Evolutionary conservation across 2,329 filamentous ascomycete species (phyloP).

Genomic region (Didymella arachidicola): DNA sequence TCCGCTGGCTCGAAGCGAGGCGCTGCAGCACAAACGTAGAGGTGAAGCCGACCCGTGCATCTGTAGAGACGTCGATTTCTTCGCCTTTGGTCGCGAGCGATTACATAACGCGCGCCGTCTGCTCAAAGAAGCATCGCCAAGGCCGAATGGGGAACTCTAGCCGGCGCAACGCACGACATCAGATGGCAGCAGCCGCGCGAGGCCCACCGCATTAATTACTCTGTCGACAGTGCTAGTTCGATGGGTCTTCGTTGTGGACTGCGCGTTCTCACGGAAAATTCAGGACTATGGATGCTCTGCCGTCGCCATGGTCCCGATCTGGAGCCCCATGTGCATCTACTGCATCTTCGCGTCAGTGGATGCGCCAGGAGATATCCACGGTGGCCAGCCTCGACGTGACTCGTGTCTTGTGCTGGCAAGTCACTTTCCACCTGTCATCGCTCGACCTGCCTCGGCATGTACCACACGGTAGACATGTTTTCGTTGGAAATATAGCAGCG

Average conservation of each 20-base stretch:
- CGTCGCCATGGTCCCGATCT: conserved; percentile 6
- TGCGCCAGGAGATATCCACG: conserved; percentile 4
- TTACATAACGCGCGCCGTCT: conserved; percentile 9
- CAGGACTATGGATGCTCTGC: neutral
- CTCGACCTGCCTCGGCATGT: neutral
- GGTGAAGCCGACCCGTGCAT: neutral
- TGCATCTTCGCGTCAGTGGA: neutral
- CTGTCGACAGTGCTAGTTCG: neutral
- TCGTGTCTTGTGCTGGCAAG: neutral
- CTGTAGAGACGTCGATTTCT: conserved; percentile 3
- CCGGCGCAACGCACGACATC: conserved; percentile 11
- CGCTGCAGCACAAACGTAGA: conserved; percentile 4
- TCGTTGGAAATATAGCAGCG: neutral
- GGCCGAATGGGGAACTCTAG: conserved; percentile 2
- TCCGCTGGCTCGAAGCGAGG: conserved; percentile 19
- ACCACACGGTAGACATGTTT: neutral
- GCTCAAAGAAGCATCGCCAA: conserved; percentile 1
- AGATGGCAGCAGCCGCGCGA: conserved; percentile 11
- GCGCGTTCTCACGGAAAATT: neutral
- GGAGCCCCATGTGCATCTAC: conserved; percentile 1
- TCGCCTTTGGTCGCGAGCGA: neutral
- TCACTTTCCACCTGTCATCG: conserved; percentile 7
- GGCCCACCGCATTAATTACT: conserved; percentile 7
- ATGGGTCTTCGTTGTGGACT: conserved; percentile 4
- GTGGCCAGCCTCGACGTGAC: conserved; percentile 1